Base-by-base conservation (phyloP, 768 basidiomycete species). In the Pleurotus tuoliensis region DNA sequence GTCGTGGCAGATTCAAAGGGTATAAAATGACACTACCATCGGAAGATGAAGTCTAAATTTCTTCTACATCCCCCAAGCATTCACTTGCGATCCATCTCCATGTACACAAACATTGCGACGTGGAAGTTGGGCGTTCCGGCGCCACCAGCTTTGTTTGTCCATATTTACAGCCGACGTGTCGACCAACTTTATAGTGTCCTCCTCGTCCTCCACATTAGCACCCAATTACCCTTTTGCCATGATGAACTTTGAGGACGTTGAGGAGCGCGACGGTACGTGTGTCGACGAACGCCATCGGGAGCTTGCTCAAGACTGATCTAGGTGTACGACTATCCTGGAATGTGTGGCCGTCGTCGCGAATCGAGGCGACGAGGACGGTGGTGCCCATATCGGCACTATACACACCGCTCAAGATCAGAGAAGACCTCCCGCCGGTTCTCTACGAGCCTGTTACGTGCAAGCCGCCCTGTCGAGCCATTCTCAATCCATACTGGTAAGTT, bases 401-500 rank as follows among this genome's bases (percentile, higher is more conserved):
- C 73, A 94, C 92, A 2, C 97, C 97, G 15, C 78, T 98, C 63
- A 99, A 97, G 74, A 80, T 89, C 57, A 82, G 95, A 57, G 92
- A 94, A 63, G 96, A 98, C 67, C 82, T 99, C 0, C 94, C 95
- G 0, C 94, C 94, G 0, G 94, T 99, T 40, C 76, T 98, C 58
- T 99, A 99, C 68, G 97, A 98, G 68, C 97, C 97, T 11, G 95
- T 99, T 39, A 95, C 96, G 5, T 99, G 97, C 80, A 99, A 98
- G 75, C 88, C 93, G 18, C 90, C 94, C 1, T 99, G 97, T 79
- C 89, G 96, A 60, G 97, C 95, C 30, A 92, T 99, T 64, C 81
- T 99, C 59, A 99, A 99, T 64, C 94, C 94, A 15, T 98, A 94
- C 79, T 98, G 95, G 94, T 94, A 65, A 59, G 81, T 75, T 11